Base-by-base conservation (phyloP, 345 rosid species). In the Stellera chamaejasme region DNA sequence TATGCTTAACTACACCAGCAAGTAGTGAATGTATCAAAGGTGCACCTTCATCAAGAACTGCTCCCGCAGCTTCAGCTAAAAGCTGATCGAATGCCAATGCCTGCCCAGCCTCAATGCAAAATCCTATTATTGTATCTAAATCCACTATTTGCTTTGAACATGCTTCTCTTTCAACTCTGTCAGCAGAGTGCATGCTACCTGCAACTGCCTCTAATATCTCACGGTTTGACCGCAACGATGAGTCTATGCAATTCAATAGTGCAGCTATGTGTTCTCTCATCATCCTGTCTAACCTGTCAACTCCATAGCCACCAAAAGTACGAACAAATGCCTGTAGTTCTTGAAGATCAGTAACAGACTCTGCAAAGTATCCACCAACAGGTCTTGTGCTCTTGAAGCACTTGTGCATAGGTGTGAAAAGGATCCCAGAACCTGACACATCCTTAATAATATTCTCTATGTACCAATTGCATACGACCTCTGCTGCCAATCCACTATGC, bases 311-410 rank as follows among this genome's bases (percentile, higher is more conserved):
- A 56, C 99, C 99, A 57, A 90, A 93, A 55, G 90, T 76, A 55
- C 87, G 85, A 59, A 87, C 86, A 75, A 93, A 90, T 10, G 97
- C 88, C 62, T 78, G 80, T 67, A 93, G 59, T 63, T 93, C 97
- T 77, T 82, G 66, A 48, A 79, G 82, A 66, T 83, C 99, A 50
- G 97, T 87, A 63, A 93, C 96, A 2, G 97, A 93, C 76, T 93
- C 99, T 2, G 97, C 99, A 83, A 90, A 93, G 72, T 90, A 93
- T 70, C 99, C 99, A 60, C 96, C 97, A 50, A 93, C 95, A 59
- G 97, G 99, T 75, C 96, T 87, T 19, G 88, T 82, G 80, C 99
- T 93, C 77, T 90, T 90, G 74, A 93, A 90, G 88, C 88, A 83
- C 70, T 71, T 79, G 61, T 85, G 99, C 67, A 79, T 73, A 4